Conservation (phyloP, 2,329 filamentous ascomycete genomes). For the Colletotrichum graminicola region DNA sequence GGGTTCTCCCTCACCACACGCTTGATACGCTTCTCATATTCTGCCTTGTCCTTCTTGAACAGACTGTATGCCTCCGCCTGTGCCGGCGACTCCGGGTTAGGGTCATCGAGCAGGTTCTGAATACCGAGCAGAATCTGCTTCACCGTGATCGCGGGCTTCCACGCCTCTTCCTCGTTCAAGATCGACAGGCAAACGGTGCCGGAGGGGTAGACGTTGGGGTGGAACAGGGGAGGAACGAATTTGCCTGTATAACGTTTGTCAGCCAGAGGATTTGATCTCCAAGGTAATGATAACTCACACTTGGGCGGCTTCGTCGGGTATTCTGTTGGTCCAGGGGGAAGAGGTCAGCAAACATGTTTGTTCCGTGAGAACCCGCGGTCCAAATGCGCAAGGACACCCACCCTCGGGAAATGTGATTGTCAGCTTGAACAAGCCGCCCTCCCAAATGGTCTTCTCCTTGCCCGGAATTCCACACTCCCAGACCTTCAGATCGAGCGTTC, state of each 20-base stretch:
- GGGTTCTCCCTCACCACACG: conserved; percentile 92
- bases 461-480: conserved; percentile 98
- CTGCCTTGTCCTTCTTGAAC: conserved; percentile 88
- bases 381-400: conserved; percentile 57
- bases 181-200: conserved; percentile 98
- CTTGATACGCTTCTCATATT: conserved; percentile 90
- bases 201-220: conserved; percentile 98
- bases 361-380: neutral
- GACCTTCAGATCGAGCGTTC: conserved; percentile 89
- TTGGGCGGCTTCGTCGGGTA: conserved; percentile 99
- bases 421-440: conserved; percentile 96
- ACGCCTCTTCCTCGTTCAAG: conserved; percentile 97
- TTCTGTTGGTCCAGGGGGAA: conserved; percentile 65
- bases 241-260: conserved; percentile 73
- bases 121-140: conserved; percentile 98
- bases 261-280: conserved; percentile 20
- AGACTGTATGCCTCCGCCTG: conserved; percentile 98
- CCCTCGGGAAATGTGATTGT: conserved; percentile 94
- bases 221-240: conserved; percentile 95
- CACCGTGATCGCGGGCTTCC: conserved; percentile 98
- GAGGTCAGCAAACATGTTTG: conserved; percentile 41
- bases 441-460: conserved; percentile 97
- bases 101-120: conserved; percentile 94
- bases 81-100: conserved; percentile 95
- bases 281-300: conserved; percentile 73